Base-by-base conservation (phyloP, 768 basidiomycete species). In the Cytidiella melzeri region DNA sequence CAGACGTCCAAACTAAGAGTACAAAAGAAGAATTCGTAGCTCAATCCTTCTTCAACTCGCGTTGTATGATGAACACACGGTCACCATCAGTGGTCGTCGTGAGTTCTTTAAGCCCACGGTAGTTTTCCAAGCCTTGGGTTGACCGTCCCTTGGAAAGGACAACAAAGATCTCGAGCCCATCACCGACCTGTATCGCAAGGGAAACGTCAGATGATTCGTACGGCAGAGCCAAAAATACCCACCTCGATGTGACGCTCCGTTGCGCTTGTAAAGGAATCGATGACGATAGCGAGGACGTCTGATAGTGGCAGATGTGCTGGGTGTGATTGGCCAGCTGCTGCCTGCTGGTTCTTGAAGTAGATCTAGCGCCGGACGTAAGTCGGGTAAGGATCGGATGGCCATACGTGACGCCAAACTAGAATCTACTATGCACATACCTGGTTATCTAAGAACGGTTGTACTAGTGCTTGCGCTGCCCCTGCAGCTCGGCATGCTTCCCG, bases 171-270 rank as follows among this genome's bases (percentile, higher is more conserved):
- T 98, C 93, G 28, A 98, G 77, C 3, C 91, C 92, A 65, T 98
- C 95, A 39, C 95, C 95, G 55, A 99, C 94, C 88, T 91, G 57
- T 37, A 28, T 20, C 2, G 15, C 20, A 45, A 3, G 23, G 24
- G 21, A 15, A 36, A 23, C 10, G 30, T 39, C 37, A 49, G 24
- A 37, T 10, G 26, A 24, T 23, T 41, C 25, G 40, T 5, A n/a
- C n/a, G n/a, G n/a, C n/a, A n/a, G 36, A 38, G 36, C 11, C 7
- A n/a, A 26, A n/a, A 37, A 56, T 27, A 60, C 74, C 53, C 53
- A 89, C 89, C 81, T 98, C 94, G 63, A 98, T 98, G 69, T 98
- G 95, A 56, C 96, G 83, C 71, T 99, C 96, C 12, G 96, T 98
- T 23, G 96, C 96, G 56, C 90, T 81, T 23, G 94, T 95, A 68